These are phyloP conservation scores for Mortierella polycephala DNA, from an alignment of 371 early-diverging fungal genomes.

Conservation along the genomic window DNA sequence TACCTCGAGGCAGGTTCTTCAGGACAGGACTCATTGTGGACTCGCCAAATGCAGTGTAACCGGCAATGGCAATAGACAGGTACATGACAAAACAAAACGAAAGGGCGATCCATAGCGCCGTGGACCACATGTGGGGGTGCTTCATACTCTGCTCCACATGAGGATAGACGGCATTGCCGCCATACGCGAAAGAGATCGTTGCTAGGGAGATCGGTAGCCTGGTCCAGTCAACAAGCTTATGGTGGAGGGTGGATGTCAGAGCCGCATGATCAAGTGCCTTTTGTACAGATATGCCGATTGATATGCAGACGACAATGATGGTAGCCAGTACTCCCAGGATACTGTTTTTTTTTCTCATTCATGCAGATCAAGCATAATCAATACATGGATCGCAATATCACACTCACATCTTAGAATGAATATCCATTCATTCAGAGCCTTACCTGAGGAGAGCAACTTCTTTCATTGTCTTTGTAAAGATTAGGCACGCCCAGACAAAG, in stretches of 20 bases:
- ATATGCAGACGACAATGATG: constrained; percentile 32
- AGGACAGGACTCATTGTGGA: constrained; percentile 75
- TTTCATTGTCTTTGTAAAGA: constrained; percentile 46
- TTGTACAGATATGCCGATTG: constrained; percentile 24
- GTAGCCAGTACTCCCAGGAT: constrained; percentile 38
- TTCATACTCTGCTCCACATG: constrained; percentile 87
- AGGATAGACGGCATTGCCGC: constrained; percentile 84
- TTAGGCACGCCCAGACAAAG: constrained; percentile 41
- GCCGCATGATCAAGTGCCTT: constrained; percentile 7
- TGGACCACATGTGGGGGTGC: constrained; percentile 74
- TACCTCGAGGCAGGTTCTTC: constrained; percentile 72
- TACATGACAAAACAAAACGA: constrained; percentile 78
- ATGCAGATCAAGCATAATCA: neutral
- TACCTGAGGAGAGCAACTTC: constrained; percentile 43
- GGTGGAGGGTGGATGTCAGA: constrained; percentile 29
- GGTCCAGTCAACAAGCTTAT: constrained; percentile 59
- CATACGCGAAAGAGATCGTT: constrained; percentile 82
- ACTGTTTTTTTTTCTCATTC: constrained; percentile 3
- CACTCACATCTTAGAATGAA: too few relatives aligned
- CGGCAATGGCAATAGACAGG: constrained; percentile 73
- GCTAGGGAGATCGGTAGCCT: constrained; percentile 67
- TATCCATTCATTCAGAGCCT: neutral
- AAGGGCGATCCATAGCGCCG: constrained; percentile 73
- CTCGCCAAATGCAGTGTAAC: constrained; percentile 84
- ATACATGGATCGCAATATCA: too few relatives aligned